phyloP scores from a whole-genome alignment of 2,329 filamentous ascomycete species.

The Septoria linicola region DNA sequence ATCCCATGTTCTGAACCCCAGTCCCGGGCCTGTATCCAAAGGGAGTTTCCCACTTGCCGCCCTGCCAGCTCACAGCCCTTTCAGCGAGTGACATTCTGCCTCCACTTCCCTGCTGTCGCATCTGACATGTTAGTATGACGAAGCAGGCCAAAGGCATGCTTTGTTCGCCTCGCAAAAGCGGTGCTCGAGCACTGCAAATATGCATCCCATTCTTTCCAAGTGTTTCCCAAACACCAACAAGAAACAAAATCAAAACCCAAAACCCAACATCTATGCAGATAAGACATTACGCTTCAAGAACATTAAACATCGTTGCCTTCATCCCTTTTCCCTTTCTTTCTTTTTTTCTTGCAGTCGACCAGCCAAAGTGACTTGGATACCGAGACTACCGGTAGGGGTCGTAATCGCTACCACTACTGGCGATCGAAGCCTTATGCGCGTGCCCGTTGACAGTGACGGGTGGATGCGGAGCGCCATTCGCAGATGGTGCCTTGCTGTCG shows the following conservation, averaged over 20 bases:
- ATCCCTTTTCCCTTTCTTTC: conserved; percentile 7
- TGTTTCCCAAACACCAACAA: background rate
- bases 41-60: no score
- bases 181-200: no score
- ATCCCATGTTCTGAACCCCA: no score
- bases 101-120: no score
- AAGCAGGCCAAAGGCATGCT: no score
- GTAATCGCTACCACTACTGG: conserved; percentile 26
- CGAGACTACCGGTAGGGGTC: conserved; percentile 29
- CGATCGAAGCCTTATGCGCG: conserved; percentile 14
- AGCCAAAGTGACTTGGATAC: conserved; percentile 11
- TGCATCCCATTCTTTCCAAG: no score
- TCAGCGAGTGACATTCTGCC: no score
- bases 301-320: conserved; percentile 6
- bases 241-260: no score
- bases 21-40: no score
- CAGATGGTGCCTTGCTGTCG: conserved; percentile 8
- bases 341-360: background rate
- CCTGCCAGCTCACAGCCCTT: no score
- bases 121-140: no score
- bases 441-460: conserved; percentile 13
- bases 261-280: background rate
- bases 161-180: no score
- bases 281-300: conserved; percentile 1
- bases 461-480: conserved; percentile 7